A percentile compares a stretch with the other conserved stretches of the same genome.
These are phyloP conservation scores for Sporothrix brasiliensis DNA, from an alignment of 2,329 filamentous ascomycete genomes.

Conservation along the genomic window DNA sequence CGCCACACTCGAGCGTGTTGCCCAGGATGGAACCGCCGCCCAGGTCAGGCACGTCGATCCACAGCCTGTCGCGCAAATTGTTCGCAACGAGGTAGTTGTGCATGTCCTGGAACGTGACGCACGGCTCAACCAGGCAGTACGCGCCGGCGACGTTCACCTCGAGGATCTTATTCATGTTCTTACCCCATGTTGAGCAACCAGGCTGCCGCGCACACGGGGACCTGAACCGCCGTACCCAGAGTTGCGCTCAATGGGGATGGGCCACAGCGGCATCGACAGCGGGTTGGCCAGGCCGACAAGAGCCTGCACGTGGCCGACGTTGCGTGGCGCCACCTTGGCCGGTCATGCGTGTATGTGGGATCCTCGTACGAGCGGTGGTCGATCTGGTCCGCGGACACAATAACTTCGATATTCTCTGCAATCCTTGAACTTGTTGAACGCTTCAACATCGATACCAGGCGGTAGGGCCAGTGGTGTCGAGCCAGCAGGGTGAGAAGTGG, in stretches of 20 bases:
- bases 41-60: constrained; percentile 50
- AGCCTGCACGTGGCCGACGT: constrained; percentile 51
- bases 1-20: constrained; percentile 51
- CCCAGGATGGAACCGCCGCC: constrained; percentile 51
- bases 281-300: constrained; percentile 47
- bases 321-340: constrained; percentile 50
- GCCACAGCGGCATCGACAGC: constrained; percentile 51
- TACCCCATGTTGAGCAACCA: constrained; percentile 57
- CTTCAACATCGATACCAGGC: background rate
- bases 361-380: constrained; percentile 44
- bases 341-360: constrained; percentile 47
- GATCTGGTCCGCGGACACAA: constrained; percentile 40
- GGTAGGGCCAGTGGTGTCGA: background rate
- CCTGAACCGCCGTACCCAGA: constrained; percentile 55
- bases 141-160: constrained; percentile 54
- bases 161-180: constrained; percentile 56
- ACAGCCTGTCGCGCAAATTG: constrained; percentile 46
- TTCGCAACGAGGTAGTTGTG: constrained; percentile 41
- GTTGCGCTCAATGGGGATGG: constrained; percentile 54
- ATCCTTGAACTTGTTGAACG: constrained; percentile 6
- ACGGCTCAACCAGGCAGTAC: constrained; percentile 57
- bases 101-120: constrained; percentile 56
- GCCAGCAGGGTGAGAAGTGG: background rate
- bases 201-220: constrained; percentile 53
- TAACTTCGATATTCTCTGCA: constrained; percentile 42